These are phyloP conservation scores for Durusdinium trenchii DNA, from an alignment of 73 alveolate genomes.

Conservation along the genomic window DNA sequence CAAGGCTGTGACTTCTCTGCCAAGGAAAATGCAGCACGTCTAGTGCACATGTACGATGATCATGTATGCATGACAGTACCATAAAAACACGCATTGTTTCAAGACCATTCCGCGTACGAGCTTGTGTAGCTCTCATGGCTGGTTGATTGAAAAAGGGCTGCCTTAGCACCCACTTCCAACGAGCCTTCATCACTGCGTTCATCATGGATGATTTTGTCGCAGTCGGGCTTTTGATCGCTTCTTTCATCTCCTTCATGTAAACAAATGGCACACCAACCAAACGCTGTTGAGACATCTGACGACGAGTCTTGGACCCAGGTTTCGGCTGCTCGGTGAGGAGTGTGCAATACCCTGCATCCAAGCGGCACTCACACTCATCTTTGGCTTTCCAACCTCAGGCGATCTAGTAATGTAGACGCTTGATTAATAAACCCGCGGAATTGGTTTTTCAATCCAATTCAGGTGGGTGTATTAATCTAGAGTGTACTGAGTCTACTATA, in stretches of 20 bases:
- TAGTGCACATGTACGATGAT: too few relatives aligned
- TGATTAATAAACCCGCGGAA: not conserved
- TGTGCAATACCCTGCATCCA: slow-evolving; percentile 24
- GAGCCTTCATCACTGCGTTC: slow-evolving; percentile 40
- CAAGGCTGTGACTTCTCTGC: too few relatives aligned
- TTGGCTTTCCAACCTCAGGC: slow-evolving; percentile 76
- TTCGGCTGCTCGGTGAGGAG: not conserved
- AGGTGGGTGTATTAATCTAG: too few relatives aligned
- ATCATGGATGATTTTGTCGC: slow-evolving; percentile 59
- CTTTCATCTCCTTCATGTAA: slow-evolving; percentile 62
- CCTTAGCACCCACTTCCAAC: too few relatives aligned
- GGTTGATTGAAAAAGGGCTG: too few relatives aligned
- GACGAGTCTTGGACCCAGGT: not conserved
- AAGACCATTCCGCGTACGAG: too few relatives aligned
- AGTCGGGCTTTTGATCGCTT: slow-evolving; percentile 79
- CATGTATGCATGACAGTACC: too few relatives aligned
- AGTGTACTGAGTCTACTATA: too few relatives aligned
- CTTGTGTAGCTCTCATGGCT: too few relatives aligned
- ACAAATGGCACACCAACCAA: not conserved
- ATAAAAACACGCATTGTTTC: too few relatives aligned
- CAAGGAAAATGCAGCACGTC: too few relatives aligned
- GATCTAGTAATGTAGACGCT: not conserved
- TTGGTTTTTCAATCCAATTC: not conserved
- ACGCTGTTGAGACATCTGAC: not conserved
- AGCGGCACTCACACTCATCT: slow-evolving; percentile 70